Evolutionary conservation across 805 yeast species (phyloP), one percentile per base, ranked within the genome.

Genomic region (Kluyveromyces nonfermentans): DNA sequence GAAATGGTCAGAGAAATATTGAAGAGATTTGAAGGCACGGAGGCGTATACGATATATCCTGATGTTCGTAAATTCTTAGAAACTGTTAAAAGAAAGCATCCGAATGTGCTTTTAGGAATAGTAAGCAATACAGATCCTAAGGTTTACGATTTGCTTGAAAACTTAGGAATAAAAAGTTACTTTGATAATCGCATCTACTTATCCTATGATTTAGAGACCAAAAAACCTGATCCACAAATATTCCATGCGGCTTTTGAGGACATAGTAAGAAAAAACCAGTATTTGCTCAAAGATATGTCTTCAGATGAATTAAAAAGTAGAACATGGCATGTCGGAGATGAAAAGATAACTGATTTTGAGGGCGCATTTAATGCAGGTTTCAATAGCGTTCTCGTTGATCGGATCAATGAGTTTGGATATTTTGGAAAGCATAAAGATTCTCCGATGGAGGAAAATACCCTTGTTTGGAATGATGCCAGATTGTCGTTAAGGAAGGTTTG

Each of bases 301-400:
- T 37, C 50, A n/a, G 48, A 52, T 14, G 50, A 54, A 12, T 45
- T 62, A 41, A 46, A 55, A 25, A 40, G 44, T 8, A 48, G 52
- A 10, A 58, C 68, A 40, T 81, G 84, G 85, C 90, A 82, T 56
- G 62, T 81, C 39, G 90, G 90, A 0, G 89, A 82, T 54, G 77
- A 74, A 49, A 57, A 68, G 32, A 61, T 60, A 7, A 75, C 76
- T 41, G 90, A 82, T 55, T 65, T 74, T 44, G 53, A 64, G 12
- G 82, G 79, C 2, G 68, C 80, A 0, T 57, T 64, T 15, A 57
- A 60, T 20, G 70, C 80, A 1, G 88, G 88, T 0, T 75, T 86
- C 77, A 77, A 75, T 42, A 78, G 82, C 5, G 63, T 82, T 0
- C 60, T 75, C 19, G 44, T 80, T 4, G 83, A 79, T 53, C 65